Evolutionary conservation across 129 eudicot genomes (phyloP).

Genomic region (Helianthus tuberosus): DNA sequence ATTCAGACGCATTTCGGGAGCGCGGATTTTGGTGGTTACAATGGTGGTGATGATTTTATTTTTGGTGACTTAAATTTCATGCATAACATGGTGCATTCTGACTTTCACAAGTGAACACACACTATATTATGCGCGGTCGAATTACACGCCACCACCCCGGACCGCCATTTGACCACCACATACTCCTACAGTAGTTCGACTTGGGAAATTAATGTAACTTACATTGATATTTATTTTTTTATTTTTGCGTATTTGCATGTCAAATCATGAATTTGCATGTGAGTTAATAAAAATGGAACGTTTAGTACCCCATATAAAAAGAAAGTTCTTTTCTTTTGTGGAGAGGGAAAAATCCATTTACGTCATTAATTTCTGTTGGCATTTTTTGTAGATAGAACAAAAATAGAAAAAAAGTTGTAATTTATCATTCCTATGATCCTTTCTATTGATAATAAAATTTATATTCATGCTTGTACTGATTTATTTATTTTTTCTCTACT

Average conservation of each 20-base stretch:
- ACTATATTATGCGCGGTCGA: background rate
- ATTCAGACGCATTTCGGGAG: constrained; percentile 56
- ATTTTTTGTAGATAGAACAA: constrained; percentile 32
- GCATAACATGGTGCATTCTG: constrained; percentile 63
- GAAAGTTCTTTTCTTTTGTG: background rate
- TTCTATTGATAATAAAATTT: constrained; percentile 15
- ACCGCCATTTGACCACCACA: background rate
- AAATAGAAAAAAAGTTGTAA: constrained; percentile 19
- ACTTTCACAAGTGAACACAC: constrained; percentile 42
- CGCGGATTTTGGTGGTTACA: constrained; percentile 42
- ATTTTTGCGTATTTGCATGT: constrained; percentile 24
- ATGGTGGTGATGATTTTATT: constrained; percentile 60
- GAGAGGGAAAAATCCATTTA: constrained; percentile 44
- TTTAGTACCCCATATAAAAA: constrained; percentile 34
- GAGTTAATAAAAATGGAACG: constrained; percentile 32
- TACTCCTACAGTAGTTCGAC: background rate
- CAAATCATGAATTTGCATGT: constrained; percentile 27
- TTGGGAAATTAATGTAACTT: constrained; percentile 26
- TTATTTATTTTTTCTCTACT: background rate
- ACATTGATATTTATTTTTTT: constrained; percentile 18
- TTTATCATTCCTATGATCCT: constrained; percentile 14
- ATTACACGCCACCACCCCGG: background rate
- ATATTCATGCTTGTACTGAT: constrained; percentile 8
- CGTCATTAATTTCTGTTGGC: constrained; percentile 20
- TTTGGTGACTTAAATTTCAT: constrained; percentile 63